Conservation (phyloP, 2,329 filamentous ascomycete species). For the Elsinoe fawcettii region DNA sequence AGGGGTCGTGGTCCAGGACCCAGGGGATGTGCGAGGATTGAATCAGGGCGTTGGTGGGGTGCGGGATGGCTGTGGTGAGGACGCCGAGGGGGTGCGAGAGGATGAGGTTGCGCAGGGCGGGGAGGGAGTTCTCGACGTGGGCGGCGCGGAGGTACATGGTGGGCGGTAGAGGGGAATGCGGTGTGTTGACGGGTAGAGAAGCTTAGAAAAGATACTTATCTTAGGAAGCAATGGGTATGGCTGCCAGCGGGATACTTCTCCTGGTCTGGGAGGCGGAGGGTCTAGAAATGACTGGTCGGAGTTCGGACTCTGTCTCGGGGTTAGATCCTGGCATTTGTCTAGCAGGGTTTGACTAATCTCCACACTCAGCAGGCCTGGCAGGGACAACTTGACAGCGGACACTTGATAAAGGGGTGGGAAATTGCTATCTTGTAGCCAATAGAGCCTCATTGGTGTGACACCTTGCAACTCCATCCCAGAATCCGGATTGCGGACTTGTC, state of each 20-base stretch:
- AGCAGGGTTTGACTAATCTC: not conserved
- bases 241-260: not conserved
- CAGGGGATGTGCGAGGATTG: constrained; percentile 56
- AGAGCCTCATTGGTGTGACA: too few relatives aligned
- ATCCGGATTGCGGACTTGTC: not conserved
- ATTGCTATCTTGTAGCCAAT: too few relatives aligned
- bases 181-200: not conserved
- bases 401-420: too few relatives aligned
- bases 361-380: too few relatives aligned
- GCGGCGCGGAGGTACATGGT: constrained; percentile 51
- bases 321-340: not conserved
- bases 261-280: not conserved
- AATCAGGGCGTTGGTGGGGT: constrained; percentile 42
- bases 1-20: constrained; percentile 45
- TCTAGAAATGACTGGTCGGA: not conserved
- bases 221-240: not conserved
- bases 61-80: constrained; percentile 54
- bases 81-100: constrained; percentile 54
- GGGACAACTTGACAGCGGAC: too few relatives aligned
- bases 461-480: too few relatives aligned
- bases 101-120: constrained; percentile 49
- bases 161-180: not conserved
- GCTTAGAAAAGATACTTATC: not conserved
- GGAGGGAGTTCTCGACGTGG: constrained; percentile 47
- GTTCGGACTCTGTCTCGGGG: not conserved